Evolutionary conservation across 2,329 filamentous ascomycete genomes (phyloP), one percentile per base, ranked within the genome.

Genomic region (Lasiodiplodia sp.): DNA sequence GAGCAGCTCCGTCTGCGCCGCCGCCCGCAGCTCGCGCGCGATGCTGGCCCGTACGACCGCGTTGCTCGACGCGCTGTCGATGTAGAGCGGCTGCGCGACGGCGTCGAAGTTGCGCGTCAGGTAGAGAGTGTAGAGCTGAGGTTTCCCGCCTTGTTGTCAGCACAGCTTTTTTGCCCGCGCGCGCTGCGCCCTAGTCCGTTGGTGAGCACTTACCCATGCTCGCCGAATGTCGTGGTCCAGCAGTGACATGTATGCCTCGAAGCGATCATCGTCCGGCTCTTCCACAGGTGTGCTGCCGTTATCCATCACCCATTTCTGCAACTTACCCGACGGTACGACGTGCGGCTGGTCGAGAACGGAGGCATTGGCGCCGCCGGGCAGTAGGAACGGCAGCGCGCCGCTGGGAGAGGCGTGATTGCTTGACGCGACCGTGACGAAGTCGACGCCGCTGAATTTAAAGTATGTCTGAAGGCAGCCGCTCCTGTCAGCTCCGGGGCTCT

Each of bases 401-500:
- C 90, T 91, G 0, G 95, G 95, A 2, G 94, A 97, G 64, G 95
- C 94, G 83, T 98, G 96, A 79, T 98, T 98, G 73, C 89, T 97
- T 4, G 94, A 96, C 4, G 92, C 82, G 7, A 88, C 83, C 64
- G 91, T 83, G 66, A 84, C 83, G 78, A 94, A 91, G 4, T 88
- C 81, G 69, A 97, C 84, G 51, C 86, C 86, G 63, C 89, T 86
- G 74, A 97, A 92, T 74, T 88, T 92, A 70, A 99, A 86, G 79
- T 93, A 96, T 37, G 94, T 90, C 93, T 97, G 70, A n/a, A 66
- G 69, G 16, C 58, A 49, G 64, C 21, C 16, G 12, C n/a, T n/a
- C 37, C 18, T 23, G 62, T 62, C 21, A 69, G 49, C 31, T 40
- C 23, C 11, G 4, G 14, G 16, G 34, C 8, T 38, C 47, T 44